These are phyloP conservation scores for Calonectria crousiana DNA, from an alignment of 2,329 filamentous ascomycete genomes.

Conservation along the genomic window DNA sequence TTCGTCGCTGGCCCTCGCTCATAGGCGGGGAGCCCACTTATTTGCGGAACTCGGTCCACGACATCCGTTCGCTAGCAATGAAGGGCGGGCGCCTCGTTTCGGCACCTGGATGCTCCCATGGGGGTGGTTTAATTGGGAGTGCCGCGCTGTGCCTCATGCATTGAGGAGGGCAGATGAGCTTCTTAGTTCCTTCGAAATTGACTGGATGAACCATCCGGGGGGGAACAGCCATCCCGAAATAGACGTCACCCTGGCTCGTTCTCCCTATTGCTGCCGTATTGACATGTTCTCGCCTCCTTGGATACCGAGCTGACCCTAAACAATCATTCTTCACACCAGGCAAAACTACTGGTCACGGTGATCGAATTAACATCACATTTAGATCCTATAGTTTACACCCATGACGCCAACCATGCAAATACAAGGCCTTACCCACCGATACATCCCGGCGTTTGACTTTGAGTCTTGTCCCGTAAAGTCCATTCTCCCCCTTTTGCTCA, in stretches of 20 bases:
- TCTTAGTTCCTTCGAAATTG: neutral
- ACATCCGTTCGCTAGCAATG: neutral
- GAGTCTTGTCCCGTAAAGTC: constrained; percentile 8
- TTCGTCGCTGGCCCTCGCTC: neutral
- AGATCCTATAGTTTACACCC: constrained; percentile 40
- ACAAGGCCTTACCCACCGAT: constrained; percentile 28
- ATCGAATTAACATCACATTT: constrained; percentile 39
- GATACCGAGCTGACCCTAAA: neutral
- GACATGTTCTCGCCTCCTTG: neutral
- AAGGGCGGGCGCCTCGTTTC: neutral
- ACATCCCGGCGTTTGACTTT: neutral
- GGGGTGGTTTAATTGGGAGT: constrained; percentile 7
- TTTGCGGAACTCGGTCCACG: neutral
- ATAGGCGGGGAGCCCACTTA: neutral
- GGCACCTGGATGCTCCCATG: neutral
- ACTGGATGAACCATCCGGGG: constrained; percentile 1
- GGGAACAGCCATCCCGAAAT: neutral
- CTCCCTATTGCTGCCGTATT: neutral
- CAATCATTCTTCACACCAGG: neutral
- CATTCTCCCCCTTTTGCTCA: neutral
- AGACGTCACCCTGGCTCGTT: neutral
- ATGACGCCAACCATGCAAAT: constrained; percentile 44
- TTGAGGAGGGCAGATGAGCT: constrained; percentile 5
- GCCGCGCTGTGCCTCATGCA: constrained; percentile 3
- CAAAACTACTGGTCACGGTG: neutral